Conservation (phyloP, 2,329 filamentous ascomycete genomes). For the Westerdykella ornata region DNA sequence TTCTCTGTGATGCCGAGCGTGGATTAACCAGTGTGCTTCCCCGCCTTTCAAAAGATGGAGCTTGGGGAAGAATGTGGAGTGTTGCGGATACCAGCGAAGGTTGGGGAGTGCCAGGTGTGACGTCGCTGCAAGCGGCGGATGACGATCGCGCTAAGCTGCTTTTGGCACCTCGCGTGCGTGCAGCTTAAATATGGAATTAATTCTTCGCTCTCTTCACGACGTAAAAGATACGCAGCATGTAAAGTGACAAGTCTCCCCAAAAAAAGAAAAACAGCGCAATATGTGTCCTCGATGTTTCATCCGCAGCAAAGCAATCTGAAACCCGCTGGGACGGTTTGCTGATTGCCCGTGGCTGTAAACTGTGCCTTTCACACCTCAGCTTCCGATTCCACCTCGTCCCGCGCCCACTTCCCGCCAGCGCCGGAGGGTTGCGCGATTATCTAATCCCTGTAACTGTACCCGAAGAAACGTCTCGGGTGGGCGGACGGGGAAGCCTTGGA, state of each 20-base stretch:
- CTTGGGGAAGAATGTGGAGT: not conserved
- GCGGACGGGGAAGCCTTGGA: not conserved
- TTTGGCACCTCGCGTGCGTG: no score
- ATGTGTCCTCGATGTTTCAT: no score
- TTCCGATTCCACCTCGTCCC: not conserved
- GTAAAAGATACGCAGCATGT: no score
- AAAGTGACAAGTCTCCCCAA: no score
- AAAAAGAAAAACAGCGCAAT: no score
- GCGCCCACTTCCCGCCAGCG: not conserved
- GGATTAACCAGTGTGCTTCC: conserved; percentile 1
- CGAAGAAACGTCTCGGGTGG: conserved; percentile 1
- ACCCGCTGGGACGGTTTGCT: no score
- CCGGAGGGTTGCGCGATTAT: conserved; percentile 8
- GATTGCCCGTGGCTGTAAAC: no score
- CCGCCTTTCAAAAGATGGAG: not conserved
- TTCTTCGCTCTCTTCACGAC: no score
- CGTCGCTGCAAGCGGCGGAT: not conserved
- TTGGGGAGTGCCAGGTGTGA: not conserved
- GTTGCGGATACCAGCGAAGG: conserved; percentile 1
- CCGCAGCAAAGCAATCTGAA: no score
- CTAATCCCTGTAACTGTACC: conserved; percentile 1
- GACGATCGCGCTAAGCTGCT: not conserved
- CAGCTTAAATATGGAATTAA: no score
- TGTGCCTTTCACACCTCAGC: not conserved
- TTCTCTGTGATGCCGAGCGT: conserved; percentile 1